Percentiles rank a stretch among this genome's conserved stretches.
Conservation (phyloP, 2,329 filamentous ascomycete genomes). For the Lecanosticta acicola region DNA sequence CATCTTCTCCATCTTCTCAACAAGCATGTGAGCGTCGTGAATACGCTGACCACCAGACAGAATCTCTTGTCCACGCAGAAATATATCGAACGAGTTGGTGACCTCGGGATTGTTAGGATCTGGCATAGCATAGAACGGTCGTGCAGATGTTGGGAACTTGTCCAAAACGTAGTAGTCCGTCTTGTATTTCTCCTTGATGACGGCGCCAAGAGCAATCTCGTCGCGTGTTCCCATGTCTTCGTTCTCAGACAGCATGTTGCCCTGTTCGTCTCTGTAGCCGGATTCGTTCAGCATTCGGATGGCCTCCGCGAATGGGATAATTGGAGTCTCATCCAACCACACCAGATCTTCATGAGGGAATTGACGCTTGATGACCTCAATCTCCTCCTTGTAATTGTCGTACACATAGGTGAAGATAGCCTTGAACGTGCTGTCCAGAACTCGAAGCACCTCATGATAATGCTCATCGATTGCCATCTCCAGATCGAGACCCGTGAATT, state of each 20-base stretch:
- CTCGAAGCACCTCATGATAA: conserved; percentile 78
- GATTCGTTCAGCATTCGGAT: conserved; percentile 74
- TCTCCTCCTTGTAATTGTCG: conserved; percentile 61
- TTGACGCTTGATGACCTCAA: conserved; percentile 72
- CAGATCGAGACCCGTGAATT: conserved; percentile 87
- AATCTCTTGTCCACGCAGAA: conserved; percentile 88
- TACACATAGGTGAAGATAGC: conserved; percentile 69
- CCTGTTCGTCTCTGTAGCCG: conserved; percentile 71
- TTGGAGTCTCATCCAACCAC: conserved; percentile 78
- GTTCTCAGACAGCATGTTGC: conserved; percentile 61
- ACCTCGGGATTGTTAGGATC: conserved; percentile 65
- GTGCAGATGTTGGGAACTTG: conserved; percentile 78
- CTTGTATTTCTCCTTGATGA: conserved; percentile 78
- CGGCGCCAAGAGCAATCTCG: conserved; percentile 76
- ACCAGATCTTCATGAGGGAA: conserved; percentile 84
- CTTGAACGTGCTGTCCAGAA: conserved; percentile 77
- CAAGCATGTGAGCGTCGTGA: conserved; percentile 69
- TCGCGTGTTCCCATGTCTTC: conserved; percentile 82
- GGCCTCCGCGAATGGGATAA: conserved; percentile 73
- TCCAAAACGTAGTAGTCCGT: conserved; percentile 94
- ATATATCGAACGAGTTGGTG: conserved; percentile 94
- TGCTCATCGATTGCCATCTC: conserved; percentile 88
- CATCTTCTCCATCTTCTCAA: conserved; percentile 66
- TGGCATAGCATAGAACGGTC: conserved; percentile 88
- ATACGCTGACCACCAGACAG: conserved; percentile 91